phyloP scores from a whole-genome alignment of 2,329 filamentous ascomycete species.

The Beauveria australis region DNA sequence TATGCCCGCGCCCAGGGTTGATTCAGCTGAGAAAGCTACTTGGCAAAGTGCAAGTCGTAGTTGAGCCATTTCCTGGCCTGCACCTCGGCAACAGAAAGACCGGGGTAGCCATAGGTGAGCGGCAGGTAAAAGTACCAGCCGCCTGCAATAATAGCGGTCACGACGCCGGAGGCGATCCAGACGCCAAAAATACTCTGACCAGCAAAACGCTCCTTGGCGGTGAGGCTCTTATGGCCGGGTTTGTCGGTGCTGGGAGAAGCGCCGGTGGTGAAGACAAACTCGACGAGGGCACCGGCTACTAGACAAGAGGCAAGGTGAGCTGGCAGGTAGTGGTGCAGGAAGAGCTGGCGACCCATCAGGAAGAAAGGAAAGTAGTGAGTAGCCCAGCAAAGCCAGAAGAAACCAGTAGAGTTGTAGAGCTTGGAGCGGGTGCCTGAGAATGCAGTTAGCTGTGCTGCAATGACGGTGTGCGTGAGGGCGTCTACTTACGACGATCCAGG shows the following conservation, averaged over 20 bases:
- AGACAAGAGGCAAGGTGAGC: conserved; percentile 86
- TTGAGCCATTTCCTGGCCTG: conserved; percentile 86
- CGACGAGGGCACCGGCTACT: conserved; percentile 82
- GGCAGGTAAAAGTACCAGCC: conserved; percentile 93
- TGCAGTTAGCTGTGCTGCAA: not conserved
- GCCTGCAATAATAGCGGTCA: conserved; percentile 60
- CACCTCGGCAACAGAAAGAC: conserved; percentile 70
- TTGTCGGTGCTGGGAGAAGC: conserved; percentile 42
- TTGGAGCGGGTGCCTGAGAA: conserved; percentile 72
- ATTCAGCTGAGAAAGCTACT: conserved; percentile 40
- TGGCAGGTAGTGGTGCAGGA: conserved; percentile 95
- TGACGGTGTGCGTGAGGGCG: not conserved
- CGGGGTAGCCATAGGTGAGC: conserved; percentile 90
- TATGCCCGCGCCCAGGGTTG: not conserved
- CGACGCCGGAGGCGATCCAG: conserved; percentile 69
- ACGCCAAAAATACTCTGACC: conserved; percentile 67
- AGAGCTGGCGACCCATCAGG: conserved; percentile 95
- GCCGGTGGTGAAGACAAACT: conserved; percentile 94
- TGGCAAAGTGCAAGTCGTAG: conserved; percentile 97
- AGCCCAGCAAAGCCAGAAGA: conserved; percentile 98
- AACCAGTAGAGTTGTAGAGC: conserved; percentile 96
- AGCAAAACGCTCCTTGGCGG: conserved; percentile 74
- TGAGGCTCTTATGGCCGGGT: conserved; percentile 50
- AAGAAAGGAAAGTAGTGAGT: conserved; percentile 97
- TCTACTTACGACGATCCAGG: conserved; percentile 76